phyloP scores from a whole-genome alignment of 2,329 filamentous ascomycete species.

The Nakataea oryzae region DNA sequence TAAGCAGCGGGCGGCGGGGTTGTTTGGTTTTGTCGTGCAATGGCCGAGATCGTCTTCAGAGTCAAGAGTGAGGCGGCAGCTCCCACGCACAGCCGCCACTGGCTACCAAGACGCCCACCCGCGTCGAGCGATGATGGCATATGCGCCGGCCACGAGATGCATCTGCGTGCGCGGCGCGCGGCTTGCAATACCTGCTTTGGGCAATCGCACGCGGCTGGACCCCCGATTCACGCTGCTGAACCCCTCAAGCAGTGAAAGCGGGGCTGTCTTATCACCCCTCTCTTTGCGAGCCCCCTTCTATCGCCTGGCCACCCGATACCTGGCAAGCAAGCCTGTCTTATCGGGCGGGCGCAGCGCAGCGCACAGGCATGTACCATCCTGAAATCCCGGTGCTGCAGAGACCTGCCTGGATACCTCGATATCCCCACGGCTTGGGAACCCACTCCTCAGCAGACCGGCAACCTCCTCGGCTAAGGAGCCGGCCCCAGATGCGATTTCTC shows the following conservation, averaged over 20 bases:
- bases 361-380: no score
- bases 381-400: no score
- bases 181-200: neutral
- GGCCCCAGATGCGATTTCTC: neutral
- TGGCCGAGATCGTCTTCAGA: no score
- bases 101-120: no score
- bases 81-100: neutral
- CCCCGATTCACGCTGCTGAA: neutral
- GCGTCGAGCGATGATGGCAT: no score
- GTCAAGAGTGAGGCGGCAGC: no score
- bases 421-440: neutral
- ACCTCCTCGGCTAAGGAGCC: no score
- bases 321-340: neutral
- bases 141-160: neutral
- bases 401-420: no score
- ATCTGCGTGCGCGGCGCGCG: neutral
- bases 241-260: neutral
- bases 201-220: neutral
- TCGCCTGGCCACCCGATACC: neutral
- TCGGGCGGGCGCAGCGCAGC: no score
- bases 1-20: no score
- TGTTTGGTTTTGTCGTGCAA: no score
- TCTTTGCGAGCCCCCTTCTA: neutral
- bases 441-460: neutral
- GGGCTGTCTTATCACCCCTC: neutral